Conservation (phyloP, 2,329 filamentous ascomycete species). For the Claviceps digitariae region DNA sequence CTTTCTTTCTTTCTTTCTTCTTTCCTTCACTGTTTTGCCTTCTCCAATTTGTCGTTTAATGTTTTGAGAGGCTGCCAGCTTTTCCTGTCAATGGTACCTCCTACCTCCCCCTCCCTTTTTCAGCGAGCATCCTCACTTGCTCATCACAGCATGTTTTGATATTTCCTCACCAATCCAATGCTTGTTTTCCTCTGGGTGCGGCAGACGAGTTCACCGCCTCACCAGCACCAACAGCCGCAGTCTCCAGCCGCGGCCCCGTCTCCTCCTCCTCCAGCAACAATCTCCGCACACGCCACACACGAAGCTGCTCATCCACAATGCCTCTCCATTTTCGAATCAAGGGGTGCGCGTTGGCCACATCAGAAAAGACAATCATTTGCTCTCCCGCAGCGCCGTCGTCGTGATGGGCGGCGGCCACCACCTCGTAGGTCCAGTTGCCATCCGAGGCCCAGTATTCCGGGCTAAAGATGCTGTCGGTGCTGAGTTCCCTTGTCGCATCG, state of each 20-base stretch:
- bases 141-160: too few relatives aligned
- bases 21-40: background rate
- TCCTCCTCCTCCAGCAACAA: slow-evolving; percentile 22
- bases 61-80: too few relatives aligned
- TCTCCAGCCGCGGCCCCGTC: slow-evolving; percentile 15
- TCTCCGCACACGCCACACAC: slow-evolving; percentile 21
- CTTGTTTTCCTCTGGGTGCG: slow-evolving; percentile 16
- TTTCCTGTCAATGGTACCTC: too few relatives aligned
- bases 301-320: slow-evolving; percentile 18
- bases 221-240: slow-evolving; percentile 9
- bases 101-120: too few relatives aligned
- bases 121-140: too few relatives aligned
- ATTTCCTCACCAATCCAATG: slow-evolving; percentile 24
- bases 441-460: slow-evolving; percentile 53
- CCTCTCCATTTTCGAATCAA: slow-evolving; percentile 48
- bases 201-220: slow-evolving; percentile 15
- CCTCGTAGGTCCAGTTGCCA: slow-evolving; percentile 56
- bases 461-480: slow-evolving; percentile 49
- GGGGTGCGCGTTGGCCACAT: slow-evolving; percentile 56
- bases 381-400: slow-evolving; percentile 17
- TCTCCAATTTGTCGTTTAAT: too few relatives aligned
- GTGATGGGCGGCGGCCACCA: slow-evolving; percentile 14
- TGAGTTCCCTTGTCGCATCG: slow-evolving; percentile 45
- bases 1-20: background rate
- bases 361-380: slow-evolving; percentile 39